Evolutionary conservation across 1,139 yeast genomes (phyloP).

Genomic region (Blastobotrys proliferans): DNA sequence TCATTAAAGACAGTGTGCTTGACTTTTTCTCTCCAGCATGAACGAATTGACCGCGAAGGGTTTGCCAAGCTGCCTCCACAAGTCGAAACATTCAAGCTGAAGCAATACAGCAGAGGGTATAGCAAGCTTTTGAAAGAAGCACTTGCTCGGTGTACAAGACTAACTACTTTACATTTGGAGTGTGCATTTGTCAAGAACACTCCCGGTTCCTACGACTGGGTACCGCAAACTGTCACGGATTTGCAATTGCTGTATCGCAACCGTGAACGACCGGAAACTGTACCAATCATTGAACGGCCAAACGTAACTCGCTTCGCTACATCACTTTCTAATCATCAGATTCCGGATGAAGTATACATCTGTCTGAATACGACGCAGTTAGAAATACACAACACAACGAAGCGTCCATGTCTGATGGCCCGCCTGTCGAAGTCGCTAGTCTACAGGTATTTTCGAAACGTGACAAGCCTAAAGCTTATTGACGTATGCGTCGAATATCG

Average conservation of each 20-base stretch:
- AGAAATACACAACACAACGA: not conserved
- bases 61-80: not conserved
- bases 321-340: not conserved
- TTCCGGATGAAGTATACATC: not conserved
- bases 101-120: constrained; percentile 4
- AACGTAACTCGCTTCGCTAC: not conserved
- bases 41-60: not conserved
- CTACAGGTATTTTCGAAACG: not conserved
- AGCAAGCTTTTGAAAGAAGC: not conserved
- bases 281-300: not conserved
- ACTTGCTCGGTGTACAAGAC: not conserved
- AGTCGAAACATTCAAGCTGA: constrained; percentile 2
- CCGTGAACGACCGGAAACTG: not conserved
- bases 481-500: not conserved
- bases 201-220: not conserved
- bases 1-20: not conserved
- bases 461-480: not conserved
- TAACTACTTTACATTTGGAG: constrained; percentile 1
- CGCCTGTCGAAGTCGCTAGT: not conserved
- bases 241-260: constrained; percentile 1
- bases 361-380: not conserved
- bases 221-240: constrained; percentile 1
- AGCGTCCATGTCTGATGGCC: not conserved
- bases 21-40: not conserved
- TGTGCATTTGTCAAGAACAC: constrained; percentile 5